Percentiles rank a stretch among this genome's conserved stretches.
Conservation (phyloP, 495 filamentous ascomycete genomes). For the Daldinia decipiens region DNA sequence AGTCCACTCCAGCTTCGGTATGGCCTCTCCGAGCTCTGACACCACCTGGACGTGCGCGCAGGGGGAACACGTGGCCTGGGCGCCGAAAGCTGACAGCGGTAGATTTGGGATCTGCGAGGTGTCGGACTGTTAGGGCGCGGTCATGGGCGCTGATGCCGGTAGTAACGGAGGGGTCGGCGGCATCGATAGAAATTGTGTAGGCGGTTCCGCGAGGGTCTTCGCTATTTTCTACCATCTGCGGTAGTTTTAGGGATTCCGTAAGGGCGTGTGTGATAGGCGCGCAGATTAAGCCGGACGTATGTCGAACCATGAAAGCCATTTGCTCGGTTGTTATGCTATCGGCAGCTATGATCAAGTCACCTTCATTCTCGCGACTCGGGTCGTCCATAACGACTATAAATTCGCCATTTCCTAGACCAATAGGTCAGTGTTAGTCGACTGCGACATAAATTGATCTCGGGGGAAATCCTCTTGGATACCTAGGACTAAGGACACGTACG, state of each 20-base stretch:
- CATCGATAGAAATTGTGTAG: constrained; percentile 89
- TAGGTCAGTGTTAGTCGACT: constrained; percentile 13
- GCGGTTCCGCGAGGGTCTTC: constrained; percentile 89
- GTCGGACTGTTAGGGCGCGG: constrained; percentile 81
- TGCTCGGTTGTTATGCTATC: constrained; percentile 85
- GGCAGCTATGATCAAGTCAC: constrained; percentile 95
- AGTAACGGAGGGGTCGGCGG: constrained; percentile 73
- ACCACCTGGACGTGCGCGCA: constrained; percentile 82
- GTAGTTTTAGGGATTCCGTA: constrained; percentile 74
- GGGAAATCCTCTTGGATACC: constrained; percentile 8
- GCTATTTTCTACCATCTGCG: constrained; percentile 87
- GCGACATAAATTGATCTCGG: constrained; percentile 1
- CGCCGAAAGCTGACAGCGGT: constrained; percentile 72
- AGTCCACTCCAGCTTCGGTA: constrained; percentile 91
- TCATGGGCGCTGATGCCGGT: constrained; percentile 94
- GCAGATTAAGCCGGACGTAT: constrained; percentile 91
- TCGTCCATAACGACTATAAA: constrained; percentile 97
- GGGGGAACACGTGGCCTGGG: constrained; percentile 90
- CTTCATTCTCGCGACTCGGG: constrained; percentile 93
- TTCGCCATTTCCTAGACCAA: constrained; percentile 75
- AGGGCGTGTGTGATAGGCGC: constrained; percentile 77
- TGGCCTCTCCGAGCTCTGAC: constrained; percentile 82
- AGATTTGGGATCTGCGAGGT: constrained; percentile 74
- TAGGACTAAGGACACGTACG: constrained; percentile 63
- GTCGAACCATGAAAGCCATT: constrained; percentile 93